Evolutionary conservation across 306 rosid genomes (phyloP), one percentile per base, ranked within the genome.

Genomic region (Pachyrhizus erosus): DNA sequence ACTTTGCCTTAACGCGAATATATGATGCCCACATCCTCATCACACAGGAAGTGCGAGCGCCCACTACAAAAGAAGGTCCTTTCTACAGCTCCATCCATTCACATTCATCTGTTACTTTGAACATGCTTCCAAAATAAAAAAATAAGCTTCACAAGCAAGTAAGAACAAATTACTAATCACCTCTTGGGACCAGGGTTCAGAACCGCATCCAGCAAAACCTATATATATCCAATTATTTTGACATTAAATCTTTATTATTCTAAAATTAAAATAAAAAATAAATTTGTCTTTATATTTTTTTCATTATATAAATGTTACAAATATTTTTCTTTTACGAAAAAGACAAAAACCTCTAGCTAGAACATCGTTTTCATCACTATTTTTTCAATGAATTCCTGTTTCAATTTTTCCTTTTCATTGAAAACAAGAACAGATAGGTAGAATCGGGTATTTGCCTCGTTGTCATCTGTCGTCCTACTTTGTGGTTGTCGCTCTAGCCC

Each of bases 51-150:
- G 55, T 77, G 81, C 18, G 37, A 69, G 55, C 9, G 75, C 37
- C 74, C 81, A 77, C 81, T 12, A 7, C 17, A 64, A n/a, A 62
- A 64, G 48, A 45, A 62, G 82, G 64, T 48, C 24, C 65, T 27
- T 77, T 77, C 27, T 14, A 9, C 37, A 13, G 1, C 33, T 39
- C 69, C 42, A 5, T 62, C 58, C 57, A 27, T 48, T 26, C 42
- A 29, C 40, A 42, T 29, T 77, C n/a, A 21, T 21, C 14, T 48
- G n/a, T 14, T 20, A 1, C 23, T 49, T 14, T 31, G 61, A 29
- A 45, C 31, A 23, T 11, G 55, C 62, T 77, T 77, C 73, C 74
- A 49, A 66, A 65, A 33, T 64, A 73, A 24, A 49, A 37, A 46
- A 23, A n/a, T n/a, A n/a, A 78, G 18, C 54, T 34, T 65, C 52